Base-by-base conservation (phyloP, 139 green algal genomes). In the Nannochloris sp. region DNA sequence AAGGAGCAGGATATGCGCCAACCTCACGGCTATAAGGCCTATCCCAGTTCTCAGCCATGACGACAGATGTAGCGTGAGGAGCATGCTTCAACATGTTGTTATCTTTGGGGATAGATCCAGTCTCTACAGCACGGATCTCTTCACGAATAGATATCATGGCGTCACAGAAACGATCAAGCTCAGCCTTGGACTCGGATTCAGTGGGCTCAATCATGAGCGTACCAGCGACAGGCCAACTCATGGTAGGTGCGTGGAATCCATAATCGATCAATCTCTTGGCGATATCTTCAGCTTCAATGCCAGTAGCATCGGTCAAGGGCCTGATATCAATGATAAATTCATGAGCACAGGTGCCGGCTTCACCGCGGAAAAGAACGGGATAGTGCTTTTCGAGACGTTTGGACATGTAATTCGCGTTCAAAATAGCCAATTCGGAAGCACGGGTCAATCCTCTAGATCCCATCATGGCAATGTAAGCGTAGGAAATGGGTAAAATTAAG, bases 121-220 rank as follows among this genome's bases (percentile, higher is more conserved):
- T 15, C 80, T 96, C 89, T 37, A 99, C 87, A 39, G 90, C 84
- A 4, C 44, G 45, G 47, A 98, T 95, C 87, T 63, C 60, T 35
- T 77, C 72, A 34, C 86, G 77, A 76, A 99, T 99, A 64, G 80
- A 65, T 71, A 99, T 96, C 86, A 99, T 92, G 27, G 94, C 92
- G 39, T 97, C 85, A 62, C 78, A 87, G 78, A 97, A 97, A 8
- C 92, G 80, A 80, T 97, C 92, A 56, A 97, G 75, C 85, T 95
- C 87, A 33, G 72, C 76, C 81, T 96, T 96, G 79, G 58, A 81
- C 83, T 97, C 91, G 13, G 60, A 83, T 83, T 97, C 91, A 13
- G 93, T 99, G 39, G 95, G 95, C 88, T 99, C 95, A 24, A 99
- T 92, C 95, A 99, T 98, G 38, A 99, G 87, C 13, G 95, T 99